phyloP scores from a whole-genome alignment of 352 stramenopile genomes.

The Phytophthora pisi region DNA sequence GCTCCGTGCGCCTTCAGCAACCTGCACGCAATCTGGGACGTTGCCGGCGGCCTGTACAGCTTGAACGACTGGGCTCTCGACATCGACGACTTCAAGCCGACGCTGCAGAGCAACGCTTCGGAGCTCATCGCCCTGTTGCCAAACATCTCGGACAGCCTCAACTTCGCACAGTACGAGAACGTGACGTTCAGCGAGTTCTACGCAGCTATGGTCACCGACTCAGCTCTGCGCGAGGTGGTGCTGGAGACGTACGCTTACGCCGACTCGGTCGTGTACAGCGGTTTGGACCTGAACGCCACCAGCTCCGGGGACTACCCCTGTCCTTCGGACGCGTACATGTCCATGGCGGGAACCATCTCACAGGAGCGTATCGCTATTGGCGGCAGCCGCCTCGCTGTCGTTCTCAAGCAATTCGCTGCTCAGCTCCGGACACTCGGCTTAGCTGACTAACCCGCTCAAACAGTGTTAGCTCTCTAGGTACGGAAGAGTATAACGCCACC shows the following conservation, averaged over 20 bases:
- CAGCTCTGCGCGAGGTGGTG: slow-evolving; percentile 33
- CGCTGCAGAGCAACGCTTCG: slow-evolving; percentile 44
- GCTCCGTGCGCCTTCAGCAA: slow-evolving; percentile 55
- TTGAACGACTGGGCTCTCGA: slow-evolving; percentile 56
- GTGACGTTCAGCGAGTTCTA: slow-evolving; percentile 40
- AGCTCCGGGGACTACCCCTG: slow-evolving; percentile 35
- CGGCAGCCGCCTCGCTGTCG: slow-evolving; percentile 56
- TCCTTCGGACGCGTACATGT: slow-evolving; percentile 44
- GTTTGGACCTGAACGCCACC: slow-evolving; percentile 40
- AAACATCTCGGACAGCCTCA: slow-evolving; percentile 40
- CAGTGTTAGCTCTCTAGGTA: too few relatives aligned
- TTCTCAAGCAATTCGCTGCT: slow-evolving; percentile 61
- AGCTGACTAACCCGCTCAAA: slow-evolving; percentile 22
- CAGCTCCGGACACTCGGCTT: slow-evolving; percentile 51
- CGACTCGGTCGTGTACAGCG: slow-evolving; percentile 41
- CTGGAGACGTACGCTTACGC: slow-evolving; percentile 55
- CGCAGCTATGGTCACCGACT: slow-evolving; percentile 33
- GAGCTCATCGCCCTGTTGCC: slow-evolving; percentile 45
- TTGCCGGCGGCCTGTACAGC: slow-evolving; percentile 49
- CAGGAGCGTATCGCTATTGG: slow-evolving; percentile 59
- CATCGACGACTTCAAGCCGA: slow-evolving; percentile 33
- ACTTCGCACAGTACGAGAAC: slow-evolving; percentile 46
- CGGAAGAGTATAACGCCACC: too few relatives aligned
- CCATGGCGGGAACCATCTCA: slow-evolving; percentile 36
- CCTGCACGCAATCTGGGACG: slow-evolving; percentile 68